Conservation (phyloP, 2,329 filamentous ascomycete genomes). For the Coniochaeta sp. region DNA sequence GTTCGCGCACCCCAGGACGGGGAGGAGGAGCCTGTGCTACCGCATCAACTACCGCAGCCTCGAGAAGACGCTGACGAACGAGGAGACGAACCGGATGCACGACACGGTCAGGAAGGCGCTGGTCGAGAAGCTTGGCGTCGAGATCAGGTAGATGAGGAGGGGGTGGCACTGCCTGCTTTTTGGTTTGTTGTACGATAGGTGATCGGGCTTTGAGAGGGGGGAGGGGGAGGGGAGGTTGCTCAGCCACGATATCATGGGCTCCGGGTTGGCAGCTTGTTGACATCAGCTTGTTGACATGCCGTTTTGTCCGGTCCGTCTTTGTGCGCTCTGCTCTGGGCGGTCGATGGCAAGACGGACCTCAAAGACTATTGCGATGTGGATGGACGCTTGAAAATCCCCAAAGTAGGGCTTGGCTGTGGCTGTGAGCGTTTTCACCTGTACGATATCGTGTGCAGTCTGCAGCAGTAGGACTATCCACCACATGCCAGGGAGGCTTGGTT, state of each 20-base stretch:
- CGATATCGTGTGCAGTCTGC: background rate
- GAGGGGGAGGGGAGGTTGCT: background rate
- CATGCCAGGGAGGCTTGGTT: no score
- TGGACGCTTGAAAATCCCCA: background rate
- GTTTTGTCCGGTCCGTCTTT: background rate
- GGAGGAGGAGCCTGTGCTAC: constrained; percentile 80
- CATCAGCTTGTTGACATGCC: no score
- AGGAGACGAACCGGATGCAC: constrained; percentile 73
- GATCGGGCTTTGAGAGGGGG: background rate
- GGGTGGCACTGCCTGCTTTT: background rate
- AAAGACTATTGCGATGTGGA: background rate
- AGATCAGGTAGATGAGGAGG: constrained; percentile 51
- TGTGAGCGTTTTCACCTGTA: background rate
- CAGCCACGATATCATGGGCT: background rate
- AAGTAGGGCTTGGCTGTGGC: background rate
- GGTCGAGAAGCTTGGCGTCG: constrained; percentile 66
- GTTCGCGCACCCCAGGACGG: constrained; percentile 82
- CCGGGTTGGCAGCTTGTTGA: background rate
- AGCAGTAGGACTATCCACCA: no score
- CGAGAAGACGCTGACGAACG: constrained; percentile 81
- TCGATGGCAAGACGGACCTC: background rate
- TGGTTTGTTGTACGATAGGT: background rate
- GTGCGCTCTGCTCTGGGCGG: background rate
- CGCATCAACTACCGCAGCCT: constrained; percentile 89
- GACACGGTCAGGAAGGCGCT: constrained; percentile 57